phyloP scores from a whole-genome alignment of 2,329 filamentous ascomycete species.

The Colletotrichum abscissum region DNA sequence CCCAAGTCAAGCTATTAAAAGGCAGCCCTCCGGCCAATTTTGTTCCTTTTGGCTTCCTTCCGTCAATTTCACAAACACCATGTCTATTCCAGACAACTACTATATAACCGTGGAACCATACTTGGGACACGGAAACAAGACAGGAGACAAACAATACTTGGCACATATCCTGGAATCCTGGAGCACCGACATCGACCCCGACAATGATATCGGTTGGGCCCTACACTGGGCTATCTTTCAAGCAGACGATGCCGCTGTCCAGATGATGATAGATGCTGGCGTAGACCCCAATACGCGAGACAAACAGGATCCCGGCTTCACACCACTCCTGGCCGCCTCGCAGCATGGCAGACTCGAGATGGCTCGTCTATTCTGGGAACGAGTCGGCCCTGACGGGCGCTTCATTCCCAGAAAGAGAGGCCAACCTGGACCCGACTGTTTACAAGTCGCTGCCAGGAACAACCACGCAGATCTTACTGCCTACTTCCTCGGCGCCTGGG shows the following conservation, averaged over 20 bases:
- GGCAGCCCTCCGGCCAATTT: too few relatives aligned
- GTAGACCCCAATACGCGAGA: neutral
- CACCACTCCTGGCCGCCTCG: neutral
- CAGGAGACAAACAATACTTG: too few relatives aligned
- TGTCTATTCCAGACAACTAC: too few relatives aligned
- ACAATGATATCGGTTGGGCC: neutral
- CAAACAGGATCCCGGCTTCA: neutral
- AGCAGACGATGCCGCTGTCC: neutral
- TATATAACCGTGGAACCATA: too few relatives aligned
- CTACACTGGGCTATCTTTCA: neutral
- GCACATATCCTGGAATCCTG: too few relatives aligned
- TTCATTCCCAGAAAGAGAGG: neutral
- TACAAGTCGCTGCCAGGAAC: conserved; percentile 26
- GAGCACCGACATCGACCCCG: too few relatives aligned
- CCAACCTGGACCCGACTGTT: neutral
- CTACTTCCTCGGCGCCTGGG: conserved; percentile 32
- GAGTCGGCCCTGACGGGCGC: neutral
- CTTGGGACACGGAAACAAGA: too few relatives aligned
- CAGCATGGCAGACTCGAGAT: neutral
- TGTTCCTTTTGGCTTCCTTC: too few relatives aligned
- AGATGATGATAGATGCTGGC: conserved; percentile 2
- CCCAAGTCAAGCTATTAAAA: too few relatives aligned
- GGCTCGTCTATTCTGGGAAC: neutral
- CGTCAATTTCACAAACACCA: too few relatives aligned
- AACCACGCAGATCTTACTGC: conserved; percentile 35